A percentile compares a stretch with the other conserved stretches of the same genome.
Evolutionary conservation across 2,329 filamentous ascomycete genomes (phyloP).

Genomic region (Fusarium fracticaudum): DNA sequence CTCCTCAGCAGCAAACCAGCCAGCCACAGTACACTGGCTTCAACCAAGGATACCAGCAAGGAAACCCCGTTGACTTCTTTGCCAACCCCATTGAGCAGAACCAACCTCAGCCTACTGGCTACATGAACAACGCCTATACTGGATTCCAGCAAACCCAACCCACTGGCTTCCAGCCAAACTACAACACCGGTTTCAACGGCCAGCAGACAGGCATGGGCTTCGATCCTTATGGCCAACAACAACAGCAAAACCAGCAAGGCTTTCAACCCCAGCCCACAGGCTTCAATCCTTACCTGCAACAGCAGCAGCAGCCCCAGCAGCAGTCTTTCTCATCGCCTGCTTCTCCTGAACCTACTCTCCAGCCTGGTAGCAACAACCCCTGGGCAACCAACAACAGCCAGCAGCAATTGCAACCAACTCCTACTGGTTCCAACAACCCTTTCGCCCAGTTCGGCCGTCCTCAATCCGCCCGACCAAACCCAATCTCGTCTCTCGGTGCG

Average conservation of each 20-base stretch:
- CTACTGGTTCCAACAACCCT: conserved; percentile 97
- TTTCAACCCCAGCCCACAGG: conserved; percentile 64
- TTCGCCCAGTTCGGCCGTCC: conserved; percentile 81
- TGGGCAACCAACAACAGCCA: conserved; percentile 77
- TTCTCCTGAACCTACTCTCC: conserved; percentile 68
- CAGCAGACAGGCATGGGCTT: conserved; percentile 72
- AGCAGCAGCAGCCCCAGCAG: conserved; percentile 51
- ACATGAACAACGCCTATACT: conserved; percentile 65
- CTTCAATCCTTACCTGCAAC: conserved; percentile 62
- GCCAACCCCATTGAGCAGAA: conserved; percentile 88
- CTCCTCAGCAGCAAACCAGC: conserved; percentile 59
- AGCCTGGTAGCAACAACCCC: conserved; percentile 91
- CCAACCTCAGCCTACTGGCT: conserved; percentile 84
- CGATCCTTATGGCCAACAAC: conserved; percentile 70
- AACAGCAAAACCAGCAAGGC: conserved; percentile 50
- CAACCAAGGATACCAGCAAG: conserved; percentile 98
- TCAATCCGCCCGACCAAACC: conserved; percentile 59
- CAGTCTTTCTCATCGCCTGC: conserved; percentile 53
- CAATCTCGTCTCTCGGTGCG: conserved; percentile 76
- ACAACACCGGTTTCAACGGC: conserved; percentile 71
- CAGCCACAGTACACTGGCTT: conserved; percentile 86
- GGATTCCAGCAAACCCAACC: conserved; percentile 59
- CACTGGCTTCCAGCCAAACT: conserved; percentile 67
- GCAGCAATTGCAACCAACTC: conserved; percentile 77
- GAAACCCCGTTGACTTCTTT: conserved; percentile 95